Percentiles rank a stretch among this genome's conserved stretches.
phyloP scores from a whole-genome alignment of 768 basidiomycete species.

The Kwoniella botswanensis region DNA sequence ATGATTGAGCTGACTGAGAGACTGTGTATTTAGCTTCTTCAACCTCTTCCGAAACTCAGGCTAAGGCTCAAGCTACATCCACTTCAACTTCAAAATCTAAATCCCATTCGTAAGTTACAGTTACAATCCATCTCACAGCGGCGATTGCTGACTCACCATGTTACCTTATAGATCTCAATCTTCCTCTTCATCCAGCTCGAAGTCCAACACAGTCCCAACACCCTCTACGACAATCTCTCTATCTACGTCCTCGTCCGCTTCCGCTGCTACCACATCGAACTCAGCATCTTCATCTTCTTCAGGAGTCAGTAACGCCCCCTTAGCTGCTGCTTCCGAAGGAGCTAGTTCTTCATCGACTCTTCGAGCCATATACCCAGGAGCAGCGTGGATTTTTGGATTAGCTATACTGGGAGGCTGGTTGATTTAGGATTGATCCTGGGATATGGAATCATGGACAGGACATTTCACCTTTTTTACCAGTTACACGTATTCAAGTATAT shows the following conservation, averaged over 20 bases:
- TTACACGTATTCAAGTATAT: too few relatives aligned
- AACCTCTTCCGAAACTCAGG: too few relatives aligned
- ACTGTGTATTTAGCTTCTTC: not conserved
- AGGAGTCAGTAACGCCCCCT: not conserved
- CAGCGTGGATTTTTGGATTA: not conserved
- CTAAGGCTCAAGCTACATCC: not conserved
- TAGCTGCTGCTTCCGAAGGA: slow-evolving; percentile 6
- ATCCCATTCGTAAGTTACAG: not conserved
- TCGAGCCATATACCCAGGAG: too few relatives aligned
- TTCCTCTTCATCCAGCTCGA: not conserved
- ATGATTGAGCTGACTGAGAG: too few relatives aligned
- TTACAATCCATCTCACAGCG: not conserved
- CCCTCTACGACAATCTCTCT: not conserved
- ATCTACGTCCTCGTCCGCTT: not conserved
- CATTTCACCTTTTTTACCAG: too few relatives aligned
- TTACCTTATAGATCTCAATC: slow-evolving; percentile 1
- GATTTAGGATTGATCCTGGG: too few relatives aligned
- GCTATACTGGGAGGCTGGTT: not conserved
- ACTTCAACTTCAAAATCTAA: slow-evolving; percentile 5
- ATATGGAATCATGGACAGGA: too few relatives aligned
- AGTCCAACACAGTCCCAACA: not conserved
- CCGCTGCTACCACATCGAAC: not conserved
- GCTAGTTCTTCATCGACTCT: not conserved
- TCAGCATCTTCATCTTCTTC: not conserved
- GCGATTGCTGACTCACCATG: too few relatives aligned